Evolutionary conservation across 352 stramenopile genomes (phyloP), one percentile per base, ranked within the genome.

Genomic region (Globisporangium cylindrosporum): DNA sequence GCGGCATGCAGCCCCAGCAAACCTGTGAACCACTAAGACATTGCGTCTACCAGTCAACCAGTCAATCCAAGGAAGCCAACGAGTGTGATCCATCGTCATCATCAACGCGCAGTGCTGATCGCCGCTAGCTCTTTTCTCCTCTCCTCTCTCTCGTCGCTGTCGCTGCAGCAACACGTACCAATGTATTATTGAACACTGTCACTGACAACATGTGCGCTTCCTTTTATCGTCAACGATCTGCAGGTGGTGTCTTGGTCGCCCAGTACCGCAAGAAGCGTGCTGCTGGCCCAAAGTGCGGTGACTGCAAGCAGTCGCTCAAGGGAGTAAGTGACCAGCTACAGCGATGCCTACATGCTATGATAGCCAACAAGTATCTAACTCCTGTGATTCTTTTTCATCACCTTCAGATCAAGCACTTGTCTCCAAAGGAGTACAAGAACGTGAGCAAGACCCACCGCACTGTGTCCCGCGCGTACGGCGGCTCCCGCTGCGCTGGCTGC

Each of bases 391-490:
- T 68, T 57, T 59, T 43, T 54, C 8, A 5, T 34, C 2, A 49
- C 24, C 18, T 67, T 22, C 58, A 90, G 82, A 99, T 99, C 70
- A 90, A 90, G 78, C 82, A 90, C 75, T 66, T 90, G 67, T 72
- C 74, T 56, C 78, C 82, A 14, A 90, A 90, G 78, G 76, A 90
- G 75, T 86, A 79, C 80, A 90, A 90, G 82, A 90, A 88, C 75
- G 75, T 90, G 67, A 90, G 82, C 82, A 90, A 90, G 78, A 82
- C 80, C 70, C 85, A 99, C 73, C 94, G 94, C 71, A 99, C 97
- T 29, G 97, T 99, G 7, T 91, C 89, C 22, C 94, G 98, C 75
- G 95, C 96, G 38, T 99, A 99, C 82, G 98, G 98, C 67, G 98
- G 98, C 73, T 97, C 88, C 53, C 82, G 81, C 70, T 99, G 96